Percentiles rank a stretch among this genome's conserved stretches.
phyloP scores from a whole-genome alignment of 192 early-diverging fungal species.

The Backusella tuberculispora region DNA sequence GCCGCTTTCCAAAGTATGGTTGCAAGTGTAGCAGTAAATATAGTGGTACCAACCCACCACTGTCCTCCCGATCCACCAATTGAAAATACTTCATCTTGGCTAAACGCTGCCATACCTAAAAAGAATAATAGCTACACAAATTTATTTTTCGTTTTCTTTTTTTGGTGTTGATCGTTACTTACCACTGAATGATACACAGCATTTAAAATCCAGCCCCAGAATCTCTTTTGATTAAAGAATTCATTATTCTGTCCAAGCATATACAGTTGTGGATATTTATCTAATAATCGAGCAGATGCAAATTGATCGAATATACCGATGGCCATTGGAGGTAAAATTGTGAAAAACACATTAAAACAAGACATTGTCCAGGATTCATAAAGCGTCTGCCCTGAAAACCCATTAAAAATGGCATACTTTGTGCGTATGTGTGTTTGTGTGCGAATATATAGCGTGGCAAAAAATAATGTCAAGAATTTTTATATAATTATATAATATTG shows the following conservation, averaged over 20 bases:
- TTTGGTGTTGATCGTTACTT: constrained; percentile 3
- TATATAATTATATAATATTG: constrained; percentile 24
- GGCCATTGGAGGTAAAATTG: constrained; percentile 85
- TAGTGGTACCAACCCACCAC: constrained; percentile 89
- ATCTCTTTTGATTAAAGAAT: constrained; percentile 80
- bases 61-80: constrained; percentile 79
- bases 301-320: constrained; percentile 96
- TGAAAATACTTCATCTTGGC: constrained; percentile 65
- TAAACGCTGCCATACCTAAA: constrained; percentile 66
- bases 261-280: constrained; percentile 94
- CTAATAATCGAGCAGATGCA: constrained; percentile 81
- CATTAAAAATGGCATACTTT: constrained; percentile 79
- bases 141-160: background rate
- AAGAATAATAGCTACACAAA: constrained; percentile 64
- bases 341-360: constrained; percentile 91
- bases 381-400: constrained; percentile 90
- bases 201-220: constrained; percentile 93
- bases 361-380: constrained; percentile 95
- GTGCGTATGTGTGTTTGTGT: background rate
- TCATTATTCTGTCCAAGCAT: constrained; percentile 49
- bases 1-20: constrained; percentile 92
- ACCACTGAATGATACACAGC: constrained; percentile 91
- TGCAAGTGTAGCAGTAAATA: constrained; percentile 87
- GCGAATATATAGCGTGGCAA: too few relatives aligned
- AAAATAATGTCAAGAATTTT: background rate